Evolutionary conservation across 148 eudicot species (phyloP).

Genomic region (Amaranthus cruentus): DNA sequence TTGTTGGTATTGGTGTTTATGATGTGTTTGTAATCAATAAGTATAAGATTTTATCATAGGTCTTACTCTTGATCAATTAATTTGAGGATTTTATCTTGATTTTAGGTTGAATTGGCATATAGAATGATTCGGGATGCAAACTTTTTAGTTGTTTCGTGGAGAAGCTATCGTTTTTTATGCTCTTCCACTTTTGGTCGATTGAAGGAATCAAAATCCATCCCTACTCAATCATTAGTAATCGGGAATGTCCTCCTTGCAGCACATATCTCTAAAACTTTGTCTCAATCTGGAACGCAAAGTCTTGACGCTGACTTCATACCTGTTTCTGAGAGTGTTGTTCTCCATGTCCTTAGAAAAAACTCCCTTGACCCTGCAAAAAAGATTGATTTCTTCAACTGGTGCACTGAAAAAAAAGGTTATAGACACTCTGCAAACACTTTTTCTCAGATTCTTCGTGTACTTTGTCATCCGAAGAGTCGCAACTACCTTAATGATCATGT

Average conservation of each 20-base stretch:
- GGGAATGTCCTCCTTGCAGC: constrained; percentile 47
- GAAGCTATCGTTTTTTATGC: constrained; percentile 18
- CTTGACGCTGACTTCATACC: constrained; percentile 44
- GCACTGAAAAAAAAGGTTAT: constrained; percentile 44
- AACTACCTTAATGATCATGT: constrained; percentile 31
- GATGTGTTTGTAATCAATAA: neutral
- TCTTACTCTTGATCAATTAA: neutral
- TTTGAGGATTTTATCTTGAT: neutral
- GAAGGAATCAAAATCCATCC: constrained; percentile 6
- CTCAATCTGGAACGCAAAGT: constrained; percentile 39
- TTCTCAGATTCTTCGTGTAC: constrained; percentile 44
- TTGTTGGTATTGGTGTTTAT: neutral
- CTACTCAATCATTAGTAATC: constrained; percentile 23
- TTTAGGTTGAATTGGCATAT: constrained; percentile 9
- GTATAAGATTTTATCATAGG: neutral
- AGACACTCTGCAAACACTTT: constrained; percentile 61
- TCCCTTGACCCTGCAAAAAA: constrained; percentile 53
- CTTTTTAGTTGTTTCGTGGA: constrained; percentile 17
- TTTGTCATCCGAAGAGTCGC: constrained; percentile 32
- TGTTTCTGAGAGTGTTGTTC: constrained; percentile 53
- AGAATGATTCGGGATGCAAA: constrained; percentile 20
- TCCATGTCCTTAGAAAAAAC: constrained; percentile 43
- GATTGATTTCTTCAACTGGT: constrained; percentile 66
- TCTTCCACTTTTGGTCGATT: constrained; percentile 15
- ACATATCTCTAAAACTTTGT: constrained; percentile 50